Conservation (phyloP, 2,329 filamentous ascomycete genomes). For the Xylaria digitata region DNA sequence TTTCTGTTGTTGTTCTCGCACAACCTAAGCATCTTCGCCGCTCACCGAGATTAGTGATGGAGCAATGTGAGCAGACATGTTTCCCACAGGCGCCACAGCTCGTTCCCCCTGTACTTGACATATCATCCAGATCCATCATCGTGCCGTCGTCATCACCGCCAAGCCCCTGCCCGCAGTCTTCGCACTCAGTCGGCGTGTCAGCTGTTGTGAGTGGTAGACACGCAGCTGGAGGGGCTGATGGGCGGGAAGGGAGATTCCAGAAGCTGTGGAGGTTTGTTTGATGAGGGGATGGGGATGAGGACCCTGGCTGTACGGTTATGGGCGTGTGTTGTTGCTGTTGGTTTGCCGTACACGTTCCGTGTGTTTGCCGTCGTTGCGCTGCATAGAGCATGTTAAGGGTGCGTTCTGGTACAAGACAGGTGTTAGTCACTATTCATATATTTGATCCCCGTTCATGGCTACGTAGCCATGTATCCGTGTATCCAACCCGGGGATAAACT, state of each 20-base stretch:
- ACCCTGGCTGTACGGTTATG: conserved; percentile 30
- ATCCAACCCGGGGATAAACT: conserved; percentile 46
- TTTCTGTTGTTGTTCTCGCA: conserved; percentile 54
- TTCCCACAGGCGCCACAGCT: conserved; percentile 64
- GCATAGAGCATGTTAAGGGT: conserved; percentile 69
- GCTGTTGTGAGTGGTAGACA: conserved; percentile 31
- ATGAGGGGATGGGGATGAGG: conserved; percentile 29
- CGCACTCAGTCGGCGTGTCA: conserved; percentile 57
- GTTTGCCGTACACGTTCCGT: conserved; percentile 30
- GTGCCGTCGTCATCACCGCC: conserved; percentile 41
- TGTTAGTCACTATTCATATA: conserved; percentile 35
- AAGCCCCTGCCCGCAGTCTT: conserved; percentile 61
- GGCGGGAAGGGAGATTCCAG: conserved; percentile 64
- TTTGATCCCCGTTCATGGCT: neutral
- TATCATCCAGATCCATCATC: conserved; percentile 51
- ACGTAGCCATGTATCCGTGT: neutral
- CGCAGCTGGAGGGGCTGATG: conserved; percentile 47
- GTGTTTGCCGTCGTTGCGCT: conserved; percentile 57
- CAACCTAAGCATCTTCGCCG: conserved; percentile 65
- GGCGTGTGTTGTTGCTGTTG: conserved; percentile 30
- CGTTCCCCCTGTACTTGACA: conserved; percentile 53
- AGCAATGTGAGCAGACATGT: conserved; percentile 69
- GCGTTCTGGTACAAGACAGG: conserved; percentile 56
- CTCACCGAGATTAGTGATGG: conserved; percentile 67
- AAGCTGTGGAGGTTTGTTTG: conserved; percentile 70